Evolutionary conservation across 1,284 basidiomycete species (phyloP), one percentile per base, ranked within the genome.

Genomic region (Tranzscheliella williamsii): DNA sequence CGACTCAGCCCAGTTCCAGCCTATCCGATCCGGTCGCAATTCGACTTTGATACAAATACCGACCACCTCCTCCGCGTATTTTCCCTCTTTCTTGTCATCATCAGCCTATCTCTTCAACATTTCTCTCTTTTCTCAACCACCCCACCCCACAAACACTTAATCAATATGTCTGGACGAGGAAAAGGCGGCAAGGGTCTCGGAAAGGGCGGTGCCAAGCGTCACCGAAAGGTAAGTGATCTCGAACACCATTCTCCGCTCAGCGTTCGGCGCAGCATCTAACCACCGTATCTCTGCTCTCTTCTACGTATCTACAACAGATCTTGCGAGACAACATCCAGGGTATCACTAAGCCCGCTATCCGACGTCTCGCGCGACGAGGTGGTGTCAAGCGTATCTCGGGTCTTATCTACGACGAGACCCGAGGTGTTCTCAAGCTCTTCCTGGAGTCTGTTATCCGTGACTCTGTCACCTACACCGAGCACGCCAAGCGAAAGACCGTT

Each of bases 401-500:
- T 79, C 85, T 93, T 69, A 92, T 94, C 82, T 92, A 93, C 81
- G 90, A 92, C 80, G 91, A 92, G 86, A 93, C 90, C 60, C 89
- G 91, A 68, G 85, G 87, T 81, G 87, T 89, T 38, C 83, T 90
- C 78, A 89, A 87, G 82, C 86, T 87, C 78, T 87, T 87, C 83
- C 82, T 86, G 48, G 83, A 86, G 81, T 80, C 80, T 85, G 89
- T 92, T 78, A 92, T 93, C 78, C 88, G 90, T 72, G 91, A 90
- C 81, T 87, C 87, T 32, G 87, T 90, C 78, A 87, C 86, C 64
- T 92, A 93, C 85, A 93, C 90, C 61, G 90, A 93, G 81, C 91
- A 94, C 83, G 90, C 91, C 57, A 93, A 93, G 83, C 85, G 90
- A 78, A 91, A 91, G 83, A 90, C 88, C 39, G 89, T 91, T 63